Percentiles rank a stretch among this genome's conserved stretches.
Evolutionary conservation across 208 protist species (phyloP).

Genomic region (Blastocrithidia nonstop): DNA sequence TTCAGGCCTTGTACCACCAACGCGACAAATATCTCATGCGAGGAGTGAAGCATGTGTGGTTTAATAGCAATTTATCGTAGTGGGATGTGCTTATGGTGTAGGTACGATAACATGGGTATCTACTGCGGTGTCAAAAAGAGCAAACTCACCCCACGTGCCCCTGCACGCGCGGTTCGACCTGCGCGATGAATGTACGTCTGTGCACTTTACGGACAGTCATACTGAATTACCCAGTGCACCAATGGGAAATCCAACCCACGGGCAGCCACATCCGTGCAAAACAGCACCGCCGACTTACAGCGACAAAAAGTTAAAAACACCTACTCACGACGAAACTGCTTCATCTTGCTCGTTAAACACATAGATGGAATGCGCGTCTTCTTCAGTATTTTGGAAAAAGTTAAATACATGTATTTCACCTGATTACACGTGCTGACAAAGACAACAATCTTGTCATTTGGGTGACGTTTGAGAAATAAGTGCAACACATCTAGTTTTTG

Average conservation of each 20-base stretch:
- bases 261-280: slow-evolving; percentile 98
- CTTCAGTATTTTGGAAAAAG: slow-evolving; percentile 80
- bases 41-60: slow-evolving; percentile 43
- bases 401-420: slow-evolving; percentile 89
- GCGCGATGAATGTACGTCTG: slow-evolving; percentile 98
- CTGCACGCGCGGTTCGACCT: slow-evolving; percentile 90
- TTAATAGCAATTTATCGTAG: slow-evolving; percentile 77
- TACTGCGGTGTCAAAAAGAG: slow-evolving; percentile 97
- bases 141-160: slow-evolving; percentile 86
- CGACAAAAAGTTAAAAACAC: slow-evolving; percentile 84
- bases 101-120: slow-evolving; percentile 84
- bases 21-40: slow-evolving; percentile 80
- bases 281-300: slow-evolving; percentile 84
- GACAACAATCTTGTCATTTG: slow-evolving; percentile 92
- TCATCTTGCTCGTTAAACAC: slow-evolving; percentile 89
- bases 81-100: slow-evolving; percentile 64
- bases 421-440: slow-evolving; percentile 98
- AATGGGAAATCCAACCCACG: slow-evolving; percentile 95
- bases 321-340: slow-evolving; percentile 84
- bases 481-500: slow-evolving; percentile 96
- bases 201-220: slow-evolving; percentile 96
- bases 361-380: slow-evolving; percentile 85
- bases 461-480: slow-evolving; percentile 94
- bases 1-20: slow-evolving; percentile 92
- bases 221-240: slow-evolving; percentile 98